Evolutionary conservation across 2,329 filamentous ascomycete species (phyloP).

Genomic region (Periconia sp.): DNA sequence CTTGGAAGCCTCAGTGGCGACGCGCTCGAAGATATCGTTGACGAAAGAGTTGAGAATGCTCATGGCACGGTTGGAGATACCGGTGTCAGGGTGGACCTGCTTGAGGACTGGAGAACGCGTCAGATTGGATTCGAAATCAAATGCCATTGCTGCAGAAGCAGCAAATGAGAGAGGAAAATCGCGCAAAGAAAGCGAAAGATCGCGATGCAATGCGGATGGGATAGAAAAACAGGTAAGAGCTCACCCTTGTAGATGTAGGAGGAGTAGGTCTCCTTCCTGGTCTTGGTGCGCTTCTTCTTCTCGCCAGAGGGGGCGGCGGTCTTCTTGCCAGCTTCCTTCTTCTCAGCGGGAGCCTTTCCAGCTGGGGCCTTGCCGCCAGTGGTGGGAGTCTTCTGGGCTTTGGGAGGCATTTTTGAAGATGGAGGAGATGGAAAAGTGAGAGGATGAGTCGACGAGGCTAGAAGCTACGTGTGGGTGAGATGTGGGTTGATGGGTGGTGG

Average conservation of each 20-base stretch:
- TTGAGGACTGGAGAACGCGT: constrained; percentile 76
- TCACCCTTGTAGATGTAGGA: constrained; percentile 99
- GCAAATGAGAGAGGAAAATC: neutral
- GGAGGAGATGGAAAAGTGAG: constrained; percentile 14
- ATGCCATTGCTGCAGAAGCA: neutral
- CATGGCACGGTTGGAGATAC: constrained; percentile 99
- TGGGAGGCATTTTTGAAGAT: constrained; percentile 80
- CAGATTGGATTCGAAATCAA: constrained; percentile 20
- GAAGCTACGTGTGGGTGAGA: constrained; percentile 18
- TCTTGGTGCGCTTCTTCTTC: constrained; percentile 99
- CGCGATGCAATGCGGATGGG: neutral
- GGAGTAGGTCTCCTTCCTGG: constrained; percentile 99
- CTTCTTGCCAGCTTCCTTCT: constrained; percentile 99
- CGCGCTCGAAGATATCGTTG: constrained; percentile 99
- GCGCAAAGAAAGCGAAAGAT: neutral
- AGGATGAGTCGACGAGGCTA: constrained; percentile 23
- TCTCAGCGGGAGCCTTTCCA: constrained; percentile 83
- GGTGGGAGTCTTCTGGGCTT: constrained; percentile 97
- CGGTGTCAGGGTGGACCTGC: constrained; percentile 99
- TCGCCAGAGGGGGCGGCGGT: constrained; percentile 87
- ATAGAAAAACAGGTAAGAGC: constrained; percentile 34
- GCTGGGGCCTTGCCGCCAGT: constrained; percentile 89
- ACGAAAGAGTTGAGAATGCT: constrained; percentile 99
- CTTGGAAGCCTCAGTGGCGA: constrained; percentile 98
- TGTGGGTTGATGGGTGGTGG: constrained; percentile 8